Conservation (phyloP, 257 asterid genomes). For the Scutellaria minor region DNA sequence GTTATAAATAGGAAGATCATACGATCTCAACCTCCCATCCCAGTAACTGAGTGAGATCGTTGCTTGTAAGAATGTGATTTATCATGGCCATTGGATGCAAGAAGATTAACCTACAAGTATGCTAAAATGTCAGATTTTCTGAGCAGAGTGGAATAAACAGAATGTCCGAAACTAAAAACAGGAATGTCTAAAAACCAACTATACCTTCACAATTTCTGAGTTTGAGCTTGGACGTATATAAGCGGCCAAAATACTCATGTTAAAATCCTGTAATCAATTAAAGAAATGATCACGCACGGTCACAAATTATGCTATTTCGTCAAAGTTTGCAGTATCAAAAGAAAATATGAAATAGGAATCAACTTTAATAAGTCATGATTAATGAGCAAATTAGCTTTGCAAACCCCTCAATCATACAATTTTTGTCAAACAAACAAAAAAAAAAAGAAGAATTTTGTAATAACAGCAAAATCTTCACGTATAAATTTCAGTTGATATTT, state of each 20-base stretch:
- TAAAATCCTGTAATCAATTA: conserved; percentile 70
- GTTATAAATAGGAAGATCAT: neutral
- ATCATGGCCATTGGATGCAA: conserved; percentile 59
- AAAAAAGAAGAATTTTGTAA: neutral
- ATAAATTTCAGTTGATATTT: conserved; percentile 3
- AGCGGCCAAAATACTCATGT: conserved; percentile 87
- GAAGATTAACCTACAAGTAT: conserved; percentile 70
- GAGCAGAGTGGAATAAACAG: neutral
- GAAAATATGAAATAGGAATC: neutral
- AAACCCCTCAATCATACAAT: neutral
- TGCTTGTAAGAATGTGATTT: conserved; percentile 48
- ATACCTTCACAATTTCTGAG: conserved; percentile 87
- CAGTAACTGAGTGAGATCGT: conserved; percentile 43
- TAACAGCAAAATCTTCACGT: conserved; percentile 13
- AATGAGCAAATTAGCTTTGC: conserved; percentile 2
- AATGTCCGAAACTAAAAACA: neutral
- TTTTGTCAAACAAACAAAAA: neutral
- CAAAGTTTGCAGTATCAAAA: neutral
- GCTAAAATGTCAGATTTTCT: conserved; percentile 32
- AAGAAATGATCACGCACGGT: conserved; percentile 18
- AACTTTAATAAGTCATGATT: neutral
- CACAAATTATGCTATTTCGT: neutral
- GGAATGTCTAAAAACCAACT: conserved; percentile 5
- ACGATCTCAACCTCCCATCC: conserved; percentile 70
- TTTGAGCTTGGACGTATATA: conserved; percentile 81